A percentile compares a stretch with the other conserved stretches of the same genome.
Evolutionary conservation across 768 basidiomycete genomes (phyloP).

Genomic region (Tulasnella sp.): DNA sequence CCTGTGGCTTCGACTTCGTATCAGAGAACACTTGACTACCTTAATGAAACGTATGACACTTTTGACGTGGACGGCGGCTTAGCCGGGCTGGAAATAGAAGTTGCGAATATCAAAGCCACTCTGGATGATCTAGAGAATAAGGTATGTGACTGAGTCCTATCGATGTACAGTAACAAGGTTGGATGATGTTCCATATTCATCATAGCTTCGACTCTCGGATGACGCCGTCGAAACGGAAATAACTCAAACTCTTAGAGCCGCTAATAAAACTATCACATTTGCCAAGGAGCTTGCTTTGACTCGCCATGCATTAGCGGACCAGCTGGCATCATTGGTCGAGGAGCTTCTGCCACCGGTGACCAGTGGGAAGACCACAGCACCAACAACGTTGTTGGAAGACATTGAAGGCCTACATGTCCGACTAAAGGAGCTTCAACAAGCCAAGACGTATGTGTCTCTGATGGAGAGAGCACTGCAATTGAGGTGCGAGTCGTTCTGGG

Average conservation of each 20-base stretch:
- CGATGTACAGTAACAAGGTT: no score
- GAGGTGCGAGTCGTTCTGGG: constrained; percentile 38
- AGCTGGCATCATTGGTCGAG: constrained; percentile 51
- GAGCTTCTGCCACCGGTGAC: constrained; percentile 43
- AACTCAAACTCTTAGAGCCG: no score
- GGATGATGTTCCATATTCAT: no score
- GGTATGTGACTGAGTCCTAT: no score
- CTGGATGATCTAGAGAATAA: no score
- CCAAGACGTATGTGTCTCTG: constrained; percentile 62
- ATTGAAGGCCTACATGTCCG: constrained; percentile 67
- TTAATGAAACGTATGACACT: constrained; percentile 1
- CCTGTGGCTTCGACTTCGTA: neutral
- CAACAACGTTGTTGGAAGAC: constrained; percentile 63
- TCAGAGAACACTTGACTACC: neutral
- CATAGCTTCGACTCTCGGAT: no score
- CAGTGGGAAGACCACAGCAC: constrained; percentile 31
- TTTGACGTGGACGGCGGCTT: no score
- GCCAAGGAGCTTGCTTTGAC: constrained; percentile 65
- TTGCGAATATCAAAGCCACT: no score
- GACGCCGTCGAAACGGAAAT: no score
- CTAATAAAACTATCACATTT: constrained; percentile 21
- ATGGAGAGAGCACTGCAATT: constrained; percentile 56
- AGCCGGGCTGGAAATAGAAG: no score
- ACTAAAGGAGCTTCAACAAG: constrained; percentile 61
- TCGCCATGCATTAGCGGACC: constrained; percentile 65